Evolutionary conservation across 2,329 filamentous ascomycete species (phyloP).

Genomic region (Penicillium sp.): DNA sequence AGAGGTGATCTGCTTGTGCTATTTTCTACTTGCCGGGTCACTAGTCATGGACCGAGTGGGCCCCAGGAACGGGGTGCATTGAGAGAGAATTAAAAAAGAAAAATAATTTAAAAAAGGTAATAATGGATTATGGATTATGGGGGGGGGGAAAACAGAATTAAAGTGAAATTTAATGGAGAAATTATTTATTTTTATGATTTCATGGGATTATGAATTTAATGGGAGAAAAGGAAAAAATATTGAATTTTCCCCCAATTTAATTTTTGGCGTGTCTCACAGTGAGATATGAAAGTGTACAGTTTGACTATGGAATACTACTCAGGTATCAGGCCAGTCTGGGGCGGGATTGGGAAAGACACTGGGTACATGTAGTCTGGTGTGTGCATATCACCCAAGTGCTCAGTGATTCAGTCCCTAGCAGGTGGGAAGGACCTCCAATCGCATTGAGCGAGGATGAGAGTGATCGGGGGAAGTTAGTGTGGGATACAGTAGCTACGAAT

Average conservation of each 20-base stretch:
- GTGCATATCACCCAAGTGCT: constrained; percentile 8
- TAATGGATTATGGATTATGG: neutral
- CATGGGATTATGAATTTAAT: constrained; percentile 7
- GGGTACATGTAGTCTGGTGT: neutral
- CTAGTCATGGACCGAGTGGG: constrained; percentile 35
- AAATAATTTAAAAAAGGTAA: constrained; percentile 8
- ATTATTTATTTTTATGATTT: constrained; percentile 3
- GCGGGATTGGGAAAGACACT: constrained; percentile 23
- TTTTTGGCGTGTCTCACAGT: constrained; percentile 18
- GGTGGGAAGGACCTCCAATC: neutral
- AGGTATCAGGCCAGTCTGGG: constrained; percentile 23
- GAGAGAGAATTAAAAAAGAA: constrained; percentile 22
- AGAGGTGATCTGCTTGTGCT: constrained; percentile 45
- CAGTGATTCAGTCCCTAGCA: constrained; percentile 5
- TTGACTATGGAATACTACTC: neutral
- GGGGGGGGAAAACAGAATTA: neutral
- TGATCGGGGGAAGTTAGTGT: constrained; percentile 6
- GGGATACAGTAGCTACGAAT: constrained; percentile 7
- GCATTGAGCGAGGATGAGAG: neutral
- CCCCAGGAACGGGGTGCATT: constrained; percentile 34
- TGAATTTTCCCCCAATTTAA: constrained; percentile 1
- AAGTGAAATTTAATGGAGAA: neutral
- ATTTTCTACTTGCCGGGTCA: constrained; percentile 39
- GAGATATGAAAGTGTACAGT: neutral
- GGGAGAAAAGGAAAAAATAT: constrained; percentile 3